phyloP scores from a whole-genome alignment of 2,329 filamentous ascomycete genomes.

The Magnaporthiopsis poae region DNA sequence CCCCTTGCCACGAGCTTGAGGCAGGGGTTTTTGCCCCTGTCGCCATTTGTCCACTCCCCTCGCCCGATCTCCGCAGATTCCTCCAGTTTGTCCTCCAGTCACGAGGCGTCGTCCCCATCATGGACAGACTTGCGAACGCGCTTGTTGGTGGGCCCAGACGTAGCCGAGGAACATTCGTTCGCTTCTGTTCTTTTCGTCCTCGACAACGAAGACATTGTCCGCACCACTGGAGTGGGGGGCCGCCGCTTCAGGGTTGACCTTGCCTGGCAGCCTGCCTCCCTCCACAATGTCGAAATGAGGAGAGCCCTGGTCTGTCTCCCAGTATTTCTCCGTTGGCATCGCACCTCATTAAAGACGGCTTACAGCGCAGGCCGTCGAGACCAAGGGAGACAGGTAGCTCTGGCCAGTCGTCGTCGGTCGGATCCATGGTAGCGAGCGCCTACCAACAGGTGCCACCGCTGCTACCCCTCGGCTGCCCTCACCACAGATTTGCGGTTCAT shows the following conservation, averaged over 20 bases:
- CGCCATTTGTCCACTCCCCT: not conserved
- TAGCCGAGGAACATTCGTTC: not conserved
- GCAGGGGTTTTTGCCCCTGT: constrained; percentile 14
- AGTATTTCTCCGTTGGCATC: not conserved
- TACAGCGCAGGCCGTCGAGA: not conserved
- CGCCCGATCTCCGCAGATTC: not conserved
- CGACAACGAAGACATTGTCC: not conserved
- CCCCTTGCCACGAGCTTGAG: constrained; percentile 12
- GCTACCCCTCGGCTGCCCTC: not conserved
- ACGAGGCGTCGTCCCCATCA: not conserved
- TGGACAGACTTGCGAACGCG: not conserved
- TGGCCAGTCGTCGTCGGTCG: not conserved
- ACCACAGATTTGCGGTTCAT: not conserved
- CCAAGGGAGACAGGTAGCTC: not conserved
- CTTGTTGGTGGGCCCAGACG: not conserved
- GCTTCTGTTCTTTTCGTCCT: not conserved
- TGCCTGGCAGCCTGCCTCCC: not conserved
- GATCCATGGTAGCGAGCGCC: not conserved
- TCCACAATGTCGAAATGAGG: not conserved
- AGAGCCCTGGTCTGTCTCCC: too few species aligned
- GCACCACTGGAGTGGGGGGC: not conserved
- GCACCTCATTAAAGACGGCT: not conserved
- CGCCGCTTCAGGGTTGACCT: not conserved
- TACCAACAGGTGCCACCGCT: not conserved
- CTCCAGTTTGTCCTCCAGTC: not conserved